These are phyloP conservation scores for Colletotrichum sp. DNA, from an alignment of 2,329 filamentous ascomycete genomes.

Conservation along the genomic window DNA sequence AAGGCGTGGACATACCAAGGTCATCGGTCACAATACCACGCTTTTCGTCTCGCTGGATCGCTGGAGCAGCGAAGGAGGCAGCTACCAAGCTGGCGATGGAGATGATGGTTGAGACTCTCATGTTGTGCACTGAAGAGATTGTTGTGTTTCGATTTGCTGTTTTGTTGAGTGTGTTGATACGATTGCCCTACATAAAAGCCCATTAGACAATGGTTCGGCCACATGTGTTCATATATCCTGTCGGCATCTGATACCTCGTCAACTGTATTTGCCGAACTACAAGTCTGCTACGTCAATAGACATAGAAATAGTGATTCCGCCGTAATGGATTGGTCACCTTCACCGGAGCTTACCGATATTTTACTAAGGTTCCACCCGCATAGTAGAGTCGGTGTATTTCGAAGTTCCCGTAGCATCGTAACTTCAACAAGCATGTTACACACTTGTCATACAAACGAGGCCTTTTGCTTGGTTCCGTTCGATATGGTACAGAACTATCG, in stretches of 20 bases:
- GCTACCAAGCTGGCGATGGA: background rate
- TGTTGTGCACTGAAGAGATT: background rate
- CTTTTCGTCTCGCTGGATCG: background rate
- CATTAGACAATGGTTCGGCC: background rate
- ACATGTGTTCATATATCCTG: background rate
- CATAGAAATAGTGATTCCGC: background rate
- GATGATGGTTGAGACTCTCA: background rate
- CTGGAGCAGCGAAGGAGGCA: background rate
- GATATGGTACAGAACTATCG: background rate
- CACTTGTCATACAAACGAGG: background rate
- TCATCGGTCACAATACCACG: background rate
- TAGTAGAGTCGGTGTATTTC: background rate
- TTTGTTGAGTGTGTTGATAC: background rate
- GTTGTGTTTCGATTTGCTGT: background rate
- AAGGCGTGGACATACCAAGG: background rate
- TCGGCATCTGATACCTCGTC: background rate
- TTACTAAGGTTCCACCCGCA: background rate
- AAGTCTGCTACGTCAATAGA: background rate
- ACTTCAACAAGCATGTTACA: background rate
- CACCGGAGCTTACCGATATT: background rate
- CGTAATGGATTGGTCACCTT: background rate
- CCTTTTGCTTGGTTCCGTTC: background rate
- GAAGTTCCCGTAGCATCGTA: background rate
- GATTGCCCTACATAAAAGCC: rapidly evolving
- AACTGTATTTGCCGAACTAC: background rate